Evolutionary conservation across 2,329 filamentous ascomycete genomes (phyloP).

Genomic region (Sclerotinia minor): DNA sequence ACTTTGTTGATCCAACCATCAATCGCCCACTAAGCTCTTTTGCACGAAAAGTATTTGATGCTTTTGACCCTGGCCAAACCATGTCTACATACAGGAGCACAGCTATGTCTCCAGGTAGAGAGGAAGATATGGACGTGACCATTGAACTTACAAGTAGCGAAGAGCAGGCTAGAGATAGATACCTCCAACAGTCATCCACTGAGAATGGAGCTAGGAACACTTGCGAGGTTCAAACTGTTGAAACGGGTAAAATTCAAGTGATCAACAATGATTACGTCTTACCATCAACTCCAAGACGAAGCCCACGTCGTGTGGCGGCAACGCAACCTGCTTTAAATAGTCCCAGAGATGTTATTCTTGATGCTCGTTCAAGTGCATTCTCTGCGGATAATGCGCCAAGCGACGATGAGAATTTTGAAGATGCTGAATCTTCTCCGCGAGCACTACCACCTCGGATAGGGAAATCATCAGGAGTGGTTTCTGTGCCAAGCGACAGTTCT

Average conservation of each 20-base stretch:
- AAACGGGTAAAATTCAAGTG: neutral
- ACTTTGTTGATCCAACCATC: neutral
- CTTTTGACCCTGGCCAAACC: constrained; percentile 24
- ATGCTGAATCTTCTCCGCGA: constrained; percentile 35
- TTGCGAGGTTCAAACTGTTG: neutral
- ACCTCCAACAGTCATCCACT: constrained; percentile 11
- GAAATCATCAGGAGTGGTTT: neutral
- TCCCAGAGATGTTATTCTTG: constrained; percentile 44
- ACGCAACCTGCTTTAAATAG: constrained; percentile 24
- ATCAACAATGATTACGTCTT: neutral
- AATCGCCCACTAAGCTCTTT: constrained; percentile 28
- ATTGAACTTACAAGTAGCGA: constrained; percentile 22
- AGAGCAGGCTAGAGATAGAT: constrained; percentile 18
- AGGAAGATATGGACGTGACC: constrained; percentile 12
- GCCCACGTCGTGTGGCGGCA: neutral
- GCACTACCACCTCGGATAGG: constrained; percentile 6
- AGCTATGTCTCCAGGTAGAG: neutral
- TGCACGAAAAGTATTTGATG: constrained; percentile 33
- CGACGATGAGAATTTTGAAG: constrained; percentile 35
- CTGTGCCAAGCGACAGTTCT: constrained; percentile 17
- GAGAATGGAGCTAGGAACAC: neutral
- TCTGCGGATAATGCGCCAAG: constrained; percentile 36
- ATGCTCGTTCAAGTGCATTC: constrained; percentile 50
- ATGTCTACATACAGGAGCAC: constrained; percentile 32
- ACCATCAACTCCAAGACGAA: constrained; percentile 25